Evolutionary conservation across 768 basidiomycete genomes (phyloP), one percentile per base, ranked within the genome.

Genomic region (Trametes cinnabarina): DNA sequence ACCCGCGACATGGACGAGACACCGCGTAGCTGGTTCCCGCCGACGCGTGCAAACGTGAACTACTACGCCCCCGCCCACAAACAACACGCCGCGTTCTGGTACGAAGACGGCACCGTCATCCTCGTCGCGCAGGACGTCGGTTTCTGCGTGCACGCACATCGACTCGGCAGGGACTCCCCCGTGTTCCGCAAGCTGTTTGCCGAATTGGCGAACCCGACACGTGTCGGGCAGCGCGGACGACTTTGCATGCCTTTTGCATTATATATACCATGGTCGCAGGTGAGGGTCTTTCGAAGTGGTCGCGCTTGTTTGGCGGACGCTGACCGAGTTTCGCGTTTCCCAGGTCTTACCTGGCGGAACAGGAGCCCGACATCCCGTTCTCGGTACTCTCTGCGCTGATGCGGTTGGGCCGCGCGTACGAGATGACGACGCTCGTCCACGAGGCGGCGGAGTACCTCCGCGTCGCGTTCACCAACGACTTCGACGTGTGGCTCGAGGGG

Each of bases 41-140:
- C n/a, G n/a, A n/a, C n/a, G n/a, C n/a, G n/a, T n/a, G n/a, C n/a
- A n/a, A n/a, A n/a, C n/a, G n/a, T n/a, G n/a, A n/a, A n/a, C n/a
- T n/a, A n/a, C n/a, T n/a, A n/a, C n/a, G n/a, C n/a, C n/a, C n/a
- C n/a, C n/a, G n/a, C n/a, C n/a, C n/a, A n/a, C 34, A 17, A 26
- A 12, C 35, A 22, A n/a, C 40, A 12, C 57, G 47, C 10, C 57
- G 39, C 42, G 15, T 11, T 62, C 65, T 90, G 86, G 86, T 89
- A 89, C 66, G 61, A 71, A 0, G 88, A 90, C 63, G 88, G 88
- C 11, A 90, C 87, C 63, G 72, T 88, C 42, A 73, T 88, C 49
- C 76, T 90, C 51, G 70, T 87, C 43, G 78, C 84, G 2, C 19
- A 47, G 12, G 32, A 37, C 12, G 52, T 40, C 5, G 52, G 30